Percentiles rank a stretch among this genome's conserved stretches.
These are phyloP conservation scores for Albatrellus ellisii DNA, from an alignment of 768 basidiomycete genomes.

Conservation along the genomic window DNA sequence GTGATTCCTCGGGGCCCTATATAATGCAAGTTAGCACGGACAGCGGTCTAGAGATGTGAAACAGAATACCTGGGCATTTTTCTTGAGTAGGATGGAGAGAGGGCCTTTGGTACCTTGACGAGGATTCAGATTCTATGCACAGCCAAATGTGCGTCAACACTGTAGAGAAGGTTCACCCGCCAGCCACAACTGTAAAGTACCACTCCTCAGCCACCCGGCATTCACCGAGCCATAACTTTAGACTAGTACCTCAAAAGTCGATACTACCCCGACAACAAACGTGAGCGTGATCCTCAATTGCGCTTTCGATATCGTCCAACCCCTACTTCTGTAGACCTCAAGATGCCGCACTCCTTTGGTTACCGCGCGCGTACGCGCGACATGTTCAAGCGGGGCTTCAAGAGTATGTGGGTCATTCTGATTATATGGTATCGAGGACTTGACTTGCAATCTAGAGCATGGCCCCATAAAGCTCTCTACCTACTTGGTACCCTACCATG, in stretches of 20 bases:
- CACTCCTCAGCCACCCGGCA: slow-evolving; percentile 48
- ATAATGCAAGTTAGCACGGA: slow-evolving; percentile 22
- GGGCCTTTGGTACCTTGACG: neutral
- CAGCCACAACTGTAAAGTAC: slow-evolving; percentile 55
- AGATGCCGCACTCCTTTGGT: slow-evolving; percentile 99
- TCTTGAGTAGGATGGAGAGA: slow-evolving; percentile 28
- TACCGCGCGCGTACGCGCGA: slow-evolving; percentile 99
- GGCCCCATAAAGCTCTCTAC: slow-evolving; percentile 87
- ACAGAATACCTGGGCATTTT: slow-evolving; percentile 73
- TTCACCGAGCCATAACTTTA: slow-evolving; percentile 27
- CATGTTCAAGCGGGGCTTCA: slow-evolving; percentile 99
- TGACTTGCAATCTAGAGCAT: slow-evolving; percentile 42
- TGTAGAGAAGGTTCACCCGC: slow-evolving; percentile 16
- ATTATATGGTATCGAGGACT: slow-evolving; percentile 1
- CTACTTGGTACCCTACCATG: slow-evolving; percentile 83
- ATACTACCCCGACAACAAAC: slow-evolving; percentile 21
- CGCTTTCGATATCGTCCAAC: slow-evolving; percentile 5
- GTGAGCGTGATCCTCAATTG: slow-evolving; percentile 26
- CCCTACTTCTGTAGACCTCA: slow-evolving; percentile 32
- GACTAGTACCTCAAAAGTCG: slow-evolving; percentile 30
- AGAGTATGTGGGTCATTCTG: slow-evolving; percentile 43
- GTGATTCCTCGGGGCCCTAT: slow-evolving; percentile 84
- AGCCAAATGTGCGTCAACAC: slow-evolving; percentile 26
- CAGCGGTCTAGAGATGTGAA: slow-evolving; percentile 10
- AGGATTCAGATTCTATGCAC: slow-evolving; percentile 5